These are phyloP conservation scores for Candolleomyces eurysporus DNA, from an alignment of 768 basidiomycete genomes.

Conservation along the genomic window DNA sequence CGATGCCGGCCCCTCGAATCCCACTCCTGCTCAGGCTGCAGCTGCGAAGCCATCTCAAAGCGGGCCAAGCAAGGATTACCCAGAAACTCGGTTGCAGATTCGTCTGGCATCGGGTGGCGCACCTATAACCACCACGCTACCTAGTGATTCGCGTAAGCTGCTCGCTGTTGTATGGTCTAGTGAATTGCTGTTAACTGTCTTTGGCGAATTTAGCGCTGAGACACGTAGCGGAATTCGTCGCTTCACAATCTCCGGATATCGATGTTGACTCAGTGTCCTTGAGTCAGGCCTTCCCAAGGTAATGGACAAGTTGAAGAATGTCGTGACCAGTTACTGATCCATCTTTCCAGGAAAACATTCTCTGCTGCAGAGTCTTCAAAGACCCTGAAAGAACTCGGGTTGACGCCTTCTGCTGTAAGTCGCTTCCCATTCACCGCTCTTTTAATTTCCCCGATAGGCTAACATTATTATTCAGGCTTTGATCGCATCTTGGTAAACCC, in stretches of 20 bases:
- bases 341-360: conserved; percentile 68
- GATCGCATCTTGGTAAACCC: conserved; percentile 42
- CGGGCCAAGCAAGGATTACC: conserved; percentile 64
- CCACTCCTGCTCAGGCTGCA: conserved; percentile 30
- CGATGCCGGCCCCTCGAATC: conserved; percentile 24
- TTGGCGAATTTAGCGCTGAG: conserved; percentile 54
- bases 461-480: conserved; percentile 41
- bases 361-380: conserved; percentile 70
- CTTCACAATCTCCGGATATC: conserved; percentile 65
- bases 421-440: background rate
- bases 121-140: conserved; percentile 76
- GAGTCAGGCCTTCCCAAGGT: conserved; percentile 86
- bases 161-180: background rate
- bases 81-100: conserved; percentile 88
- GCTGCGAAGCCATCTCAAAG: conserved; percentile 36
- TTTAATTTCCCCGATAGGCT: background rate
- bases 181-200: background rate
- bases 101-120: conserved; percentile 78
- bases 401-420: conserved; percentile 88
- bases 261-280: conserved; percentile 79
- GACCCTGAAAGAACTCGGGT: conserved; percentile 76
- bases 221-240: conserved; percentile 86
- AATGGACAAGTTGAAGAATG: conserved; percentile 14
- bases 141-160: conserved; percentile 74
- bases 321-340: background rate